phyloP scores from a whole-genome alignment of 257 asterid genomes.

The Misopates orontium region DNA sequence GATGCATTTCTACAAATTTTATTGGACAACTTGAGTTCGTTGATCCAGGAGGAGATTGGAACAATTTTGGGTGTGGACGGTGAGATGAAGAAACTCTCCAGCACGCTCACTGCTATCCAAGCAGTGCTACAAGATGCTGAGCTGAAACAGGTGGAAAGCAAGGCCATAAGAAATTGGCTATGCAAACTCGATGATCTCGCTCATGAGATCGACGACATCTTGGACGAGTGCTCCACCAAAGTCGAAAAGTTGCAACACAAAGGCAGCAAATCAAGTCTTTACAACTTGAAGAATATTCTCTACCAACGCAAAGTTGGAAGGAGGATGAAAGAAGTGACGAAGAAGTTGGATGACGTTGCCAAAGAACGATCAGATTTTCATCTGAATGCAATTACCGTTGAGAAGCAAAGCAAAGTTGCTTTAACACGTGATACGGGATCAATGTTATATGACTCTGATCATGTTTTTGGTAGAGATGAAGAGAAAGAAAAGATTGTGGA shows the following conservation, averaged over 20 bases:
- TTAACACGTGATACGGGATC: constrained; percentile 34
- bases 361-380: too few species aligned
- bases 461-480: constrained; percentile 26
- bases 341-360: too few species aligned
- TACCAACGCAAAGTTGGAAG: too few species aligned
- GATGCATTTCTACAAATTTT: constrained; percentile 23
- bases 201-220: constrained; percentile 26
- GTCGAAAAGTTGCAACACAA: too few species aligned
- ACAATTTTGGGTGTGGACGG: constrained; percentile 27
- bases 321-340: too few species aligned
- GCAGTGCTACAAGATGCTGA: too few species aligned
- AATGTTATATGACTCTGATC: constrained; percentile 14
- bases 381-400: too few species aligned
- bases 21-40: constrained; percentile 12
- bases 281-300: too few species aligned
- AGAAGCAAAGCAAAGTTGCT: not conserved
- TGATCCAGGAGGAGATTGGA: constrained; percentile 30
- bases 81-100: constrained; percentile 27
- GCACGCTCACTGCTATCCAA: constrained; percentile 27
- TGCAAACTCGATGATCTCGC: constrained; percentile 22
- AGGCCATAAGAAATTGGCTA: too few species aligned
- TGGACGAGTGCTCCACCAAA: constrained; percentile 28
- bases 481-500: constrained; percentile 30
- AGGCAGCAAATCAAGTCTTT: too few species aligned
- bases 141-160: too few species aligned